These are phyloP conservation scores for Vanrija sp. DNA, from an alignment of 1,284 basidiomycete genomes.

Conservation along the genomic window DNA sequence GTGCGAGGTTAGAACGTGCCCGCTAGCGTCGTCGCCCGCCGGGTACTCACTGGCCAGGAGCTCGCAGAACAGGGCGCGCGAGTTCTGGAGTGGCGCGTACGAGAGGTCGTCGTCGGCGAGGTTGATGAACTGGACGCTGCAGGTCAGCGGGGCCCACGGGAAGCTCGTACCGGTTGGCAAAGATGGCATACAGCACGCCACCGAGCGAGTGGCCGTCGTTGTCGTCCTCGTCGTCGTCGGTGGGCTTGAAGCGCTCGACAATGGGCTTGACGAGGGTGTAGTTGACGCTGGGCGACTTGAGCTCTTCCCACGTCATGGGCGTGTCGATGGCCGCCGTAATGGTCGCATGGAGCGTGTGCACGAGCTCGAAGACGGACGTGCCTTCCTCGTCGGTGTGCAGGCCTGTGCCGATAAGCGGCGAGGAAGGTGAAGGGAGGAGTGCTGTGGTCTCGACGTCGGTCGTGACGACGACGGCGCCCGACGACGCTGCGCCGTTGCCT, in stretches of 20 bases:
- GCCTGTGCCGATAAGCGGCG: neutral
- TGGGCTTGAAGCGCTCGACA: slow-evolving; percentile 67
- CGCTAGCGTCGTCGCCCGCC: neutral
- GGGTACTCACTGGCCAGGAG: slow-evolving; percentile 60
- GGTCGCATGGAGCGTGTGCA: slow-evolving; percentile 39
- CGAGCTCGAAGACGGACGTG: slow-evolving; percentile 33
- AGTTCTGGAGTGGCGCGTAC: slow-evolving; percentile 64
- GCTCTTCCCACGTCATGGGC: slow-evolving; percentile 75
- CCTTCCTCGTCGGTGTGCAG: neutral
- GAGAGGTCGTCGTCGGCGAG: slow-evolving; percentile 64
- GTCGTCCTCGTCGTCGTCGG: slow-evolving; percentile 54
- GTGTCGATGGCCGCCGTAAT: slow-evolving; percentile 56
- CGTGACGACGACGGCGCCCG: no score
- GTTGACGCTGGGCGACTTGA: slow-evolving; percentile 77
- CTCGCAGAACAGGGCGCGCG: slow-evolving; percentile 75
- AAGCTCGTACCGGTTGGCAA: slow-evolving; percentile 40
- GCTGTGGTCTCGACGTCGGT: neutral
- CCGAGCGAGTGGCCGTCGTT: slow-evolving; percentile 23
- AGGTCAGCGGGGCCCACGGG: slow-evolving; percentile 53
- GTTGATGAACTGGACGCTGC: slow-evolving; percentile 45
- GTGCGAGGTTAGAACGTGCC: neutral
- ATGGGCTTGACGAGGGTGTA: slow-evolving; percentile 76
- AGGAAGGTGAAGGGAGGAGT: neutral
- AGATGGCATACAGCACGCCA: slow-evolving; percentile 38
- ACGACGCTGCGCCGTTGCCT: no score